These are phyloP conservation scores for Papiliotrema flavescens DNA, from an alignment of 1,284 basidiomycete species.

Conservation along the genomic window DNA sequence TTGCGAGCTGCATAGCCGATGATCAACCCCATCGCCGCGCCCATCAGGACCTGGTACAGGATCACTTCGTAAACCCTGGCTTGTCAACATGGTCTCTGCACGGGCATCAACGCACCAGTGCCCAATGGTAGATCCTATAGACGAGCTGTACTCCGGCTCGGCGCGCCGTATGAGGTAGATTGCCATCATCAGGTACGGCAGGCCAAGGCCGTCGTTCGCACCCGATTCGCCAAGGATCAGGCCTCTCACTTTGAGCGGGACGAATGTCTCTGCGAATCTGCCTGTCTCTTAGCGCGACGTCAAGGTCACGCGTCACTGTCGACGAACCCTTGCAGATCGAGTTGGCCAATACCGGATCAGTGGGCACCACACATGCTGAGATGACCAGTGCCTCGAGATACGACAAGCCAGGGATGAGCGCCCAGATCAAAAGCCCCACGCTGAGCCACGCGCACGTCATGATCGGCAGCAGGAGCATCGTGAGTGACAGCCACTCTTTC, in stretches of 20 bases:
- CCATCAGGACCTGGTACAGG: background rate
- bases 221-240: constrained; percentile 34
- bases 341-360: constrained; percentile 86
- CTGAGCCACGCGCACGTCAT: constrained; percentile 81
- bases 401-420: constrained; percentile 73
- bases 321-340: constrained; percentile 51
- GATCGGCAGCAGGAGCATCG: constrained; percentile 74
- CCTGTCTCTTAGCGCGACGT: background rate
- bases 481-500: constrained; percentile 76
- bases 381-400: constrained; percentile 81
- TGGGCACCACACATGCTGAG: constrained; percentile 88
- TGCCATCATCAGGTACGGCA: constrained; percentile 86
- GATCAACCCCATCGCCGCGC: background rate
- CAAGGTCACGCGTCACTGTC: constrained; percentile 39
- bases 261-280: constrained; percentile 26
- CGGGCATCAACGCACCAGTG: background rate
- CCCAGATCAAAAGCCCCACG: constrained; percentile 72
- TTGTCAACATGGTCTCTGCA: background rate
- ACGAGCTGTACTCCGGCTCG: constrained; percentile 39
- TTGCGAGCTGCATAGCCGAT: background rate
- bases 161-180: constrained; percentile 72
- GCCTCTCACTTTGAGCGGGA: constrained; percentile 30
- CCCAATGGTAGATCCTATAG: constrained; percentile 6
- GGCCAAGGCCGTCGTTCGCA: constrained; percentile 72
- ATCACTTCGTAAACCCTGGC: background rate